phyloP scores from a whole-genome alignment of 2,329 filamentous ascomycete species.

The Huntiella bhutanensis region DNA sequence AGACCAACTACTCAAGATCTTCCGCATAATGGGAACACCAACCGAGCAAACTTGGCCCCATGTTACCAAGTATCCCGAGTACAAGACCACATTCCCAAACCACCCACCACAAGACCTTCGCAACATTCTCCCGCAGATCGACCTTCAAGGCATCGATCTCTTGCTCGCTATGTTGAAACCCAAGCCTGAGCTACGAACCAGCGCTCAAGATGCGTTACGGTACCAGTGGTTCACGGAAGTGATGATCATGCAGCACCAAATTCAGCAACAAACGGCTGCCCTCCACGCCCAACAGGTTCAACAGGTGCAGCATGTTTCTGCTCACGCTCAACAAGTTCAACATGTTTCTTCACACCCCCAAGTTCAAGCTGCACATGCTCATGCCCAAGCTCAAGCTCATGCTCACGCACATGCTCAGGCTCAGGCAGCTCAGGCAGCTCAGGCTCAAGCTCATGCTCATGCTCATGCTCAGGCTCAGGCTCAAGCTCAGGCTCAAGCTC shows the following conservation, averaged over 20 bases:
- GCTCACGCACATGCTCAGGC: conserved; percentile 8
- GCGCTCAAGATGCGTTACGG: conserved; percentile 65
- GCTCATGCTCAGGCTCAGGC: conserved; percentile 2
- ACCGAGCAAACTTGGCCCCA: conserved; percentile 91
- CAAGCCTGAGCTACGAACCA: conserved; percentile 77
- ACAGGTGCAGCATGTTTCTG: not conserved
- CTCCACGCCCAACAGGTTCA: conserved; percentile 3
- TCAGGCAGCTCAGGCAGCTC: conserved; percentile 6
- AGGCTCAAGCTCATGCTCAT: conserved; percentile 7
- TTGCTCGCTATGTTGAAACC: conserved; percentile 83
- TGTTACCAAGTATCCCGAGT: conserved; percentile 90
- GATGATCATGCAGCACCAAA: conserved; percentile 34
- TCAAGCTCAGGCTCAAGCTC: not conserved
- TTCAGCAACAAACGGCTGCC: conserved; percentile 17
- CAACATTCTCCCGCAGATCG: conserved; percentile 76
- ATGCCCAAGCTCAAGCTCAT: conserved; percentile 16
- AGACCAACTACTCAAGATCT: conserved; percentile 92
- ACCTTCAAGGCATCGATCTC: conserved; percentile 69
- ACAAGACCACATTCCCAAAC: conserved; percentile 86
- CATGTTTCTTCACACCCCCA: conserved; percentile 16
- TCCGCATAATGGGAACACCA: conserved; percentile 94
- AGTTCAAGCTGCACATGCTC: conserved; percentile 24
- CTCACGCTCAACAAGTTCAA: not conserved
- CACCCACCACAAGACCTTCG: conserved; percentile 84
- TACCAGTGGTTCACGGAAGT: conserved; percentile 86